Base-by-base conservation (phyloP, 768 basidiomycete species). In the Paxillus involutus region DNA sequence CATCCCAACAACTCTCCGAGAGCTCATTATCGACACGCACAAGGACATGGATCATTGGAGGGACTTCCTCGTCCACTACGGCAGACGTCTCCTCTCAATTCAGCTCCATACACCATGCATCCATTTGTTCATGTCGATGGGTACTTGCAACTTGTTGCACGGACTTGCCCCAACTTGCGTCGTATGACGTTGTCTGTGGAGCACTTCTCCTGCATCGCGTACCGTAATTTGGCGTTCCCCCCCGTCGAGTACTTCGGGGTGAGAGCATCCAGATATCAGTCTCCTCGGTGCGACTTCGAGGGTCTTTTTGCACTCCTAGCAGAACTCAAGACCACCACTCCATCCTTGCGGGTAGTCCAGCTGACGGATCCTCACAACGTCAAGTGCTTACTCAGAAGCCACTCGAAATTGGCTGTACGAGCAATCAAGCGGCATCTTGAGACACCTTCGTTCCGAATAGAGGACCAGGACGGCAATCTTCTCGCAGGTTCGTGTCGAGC, bases 301-400 rank as follows among this genome's bases (percentile, higher is more conserved):
- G 11, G 0, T 13, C 40, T 65, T 1, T 62, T 70, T 21, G 21
- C 32, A 10, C 37, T 55, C 35, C 48, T 70, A 19, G 45, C 21
- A 5, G 37, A 45, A 13, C 35, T 69, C 32, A 36, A 21, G 19
- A 47, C 51, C 17, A 56, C 13, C 16, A 36, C 48, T 0, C 62
- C 65, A 5, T 59, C 66, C n/a, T 39, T 68, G 44, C 57, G 37
- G 12, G 60, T 62, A 1, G 53, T 69, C 5, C 67, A 59, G 14
- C 56, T 70, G 19, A 16, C 60, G 33, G 51, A 63, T 19, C 52
- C 46, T 26, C 17, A 33, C 1, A 65, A 61, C 14, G 44, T 64
- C 19, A 41, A 45, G 9, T 57, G 59, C 45, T 49, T 69, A 40
- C 48, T 65, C 45, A 59, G 46, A 21, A 43, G 52, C 4, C 62